Evolutionary conservation across 2,329 filamentous ascomycete species (phyloP), one percentile per base, ranked within the genome.

Genomic region (Curvularia lunata): DNA sequence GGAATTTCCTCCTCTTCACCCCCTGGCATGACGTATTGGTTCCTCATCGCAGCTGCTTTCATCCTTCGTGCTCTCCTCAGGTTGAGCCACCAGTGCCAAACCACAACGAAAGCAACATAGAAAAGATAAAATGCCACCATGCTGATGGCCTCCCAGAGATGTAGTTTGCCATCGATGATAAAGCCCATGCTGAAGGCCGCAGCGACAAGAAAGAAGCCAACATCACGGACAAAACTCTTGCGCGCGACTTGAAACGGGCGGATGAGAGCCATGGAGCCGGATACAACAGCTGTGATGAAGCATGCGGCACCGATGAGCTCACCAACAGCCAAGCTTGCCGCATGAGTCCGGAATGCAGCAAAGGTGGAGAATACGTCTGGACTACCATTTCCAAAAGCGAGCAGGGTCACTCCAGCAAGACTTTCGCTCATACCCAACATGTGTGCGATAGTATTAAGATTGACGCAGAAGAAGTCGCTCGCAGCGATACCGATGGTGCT

Each of bases 281-380:
- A 92, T 32, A 99, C 95, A 18, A 99, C 94, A 1, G 93, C 91
- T 1, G 93, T 96, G 76, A 99, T 99, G 79, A 99, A 99, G 62
- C 91, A 88, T 32, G 95, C 95, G 10, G 95, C 95, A 32, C 95
- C 95, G 52, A 99, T 92, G 49, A 99, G 83, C 79, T 99, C 95
- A 45, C 95, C 95, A 40, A 99, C 88, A 1, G 95, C 95, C 83
- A 99, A 86, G 80, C 93, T 96, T n/a, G 94, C 94, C 74, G 93
- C 97, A 72, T 98, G 92, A 23, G 93, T 97, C 71, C 88, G 89
- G 92, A 99, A 98, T 66, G 95, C 96, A 16, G 95, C 95, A 79
- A 99, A 98, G 2, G 95, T 99, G 65, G 93, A 97, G 78, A 99
- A 99, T 45, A 99, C 93, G 77, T 99, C 95, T 2, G 95, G 95